Percentiles rank a stretch among this genome's conserved stretches.
Evolutionary conservation across 352 stramenopile species (phyloP).

Genomic region (Phytopythium aichiense): DNA sequence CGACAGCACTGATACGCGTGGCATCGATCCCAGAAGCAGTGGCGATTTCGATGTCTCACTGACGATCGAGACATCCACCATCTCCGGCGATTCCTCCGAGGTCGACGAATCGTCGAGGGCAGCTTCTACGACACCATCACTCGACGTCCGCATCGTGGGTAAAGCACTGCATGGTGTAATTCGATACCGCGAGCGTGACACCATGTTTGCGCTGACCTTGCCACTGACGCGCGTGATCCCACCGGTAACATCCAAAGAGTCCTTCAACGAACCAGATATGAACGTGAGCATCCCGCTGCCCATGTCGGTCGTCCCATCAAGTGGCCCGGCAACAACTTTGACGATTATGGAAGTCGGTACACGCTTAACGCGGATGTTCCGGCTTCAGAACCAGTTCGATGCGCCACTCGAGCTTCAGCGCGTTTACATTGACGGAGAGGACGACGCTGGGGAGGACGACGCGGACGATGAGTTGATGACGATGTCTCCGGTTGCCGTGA

Average conservation of each 20-base stretch:
- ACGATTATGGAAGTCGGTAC: slow-evolving; percentile 17
- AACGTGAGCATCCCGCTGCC: slow-evolving; percentile 1
- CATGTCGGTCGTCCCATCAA: slow-evolving; percentile 8
- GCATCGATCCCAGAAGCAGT: background rate
- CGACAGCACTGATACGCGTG: background rate
- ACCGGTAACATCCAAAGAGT: background rate
- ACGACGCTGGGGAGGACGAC: background rate
- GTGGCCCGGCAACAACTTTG: slow-evolving; percentile 1
- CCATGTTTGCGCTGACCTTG: slow-evolving; percentile 21
- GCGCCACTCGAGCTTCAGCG: slow-evolving; percentile 34
- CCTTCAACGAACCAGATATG: background rate
- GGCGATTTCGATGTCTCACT: background rate
- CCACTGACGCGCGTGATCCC: slow-evolving; percentile 20
- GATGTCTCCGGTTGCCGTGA: background rate
- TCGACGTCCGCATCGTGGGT: slow-evolving; percentile 24
- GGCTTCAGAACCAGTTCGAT: slow-evolving; percentile 40
- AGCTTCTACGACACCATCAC: background rate
- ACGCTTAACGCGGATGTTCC: slow-evolving; percentile 15
- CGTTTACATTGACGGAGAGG: slow-evolving; percentile 31
- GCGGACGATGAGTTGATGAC: background rate
- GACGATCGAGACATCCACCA: background rate
- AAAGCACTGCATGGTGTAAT: slow-evolving; percentile 23
- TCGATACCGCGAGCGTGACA: slow-evolving; percentile 28
- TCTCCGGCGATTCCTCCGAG: background rate
- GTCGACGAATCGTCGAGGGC: background rate